Base-by-base conservation (phyloP, 257 asterid species). In the Nicotiana tabacum region DNA sequence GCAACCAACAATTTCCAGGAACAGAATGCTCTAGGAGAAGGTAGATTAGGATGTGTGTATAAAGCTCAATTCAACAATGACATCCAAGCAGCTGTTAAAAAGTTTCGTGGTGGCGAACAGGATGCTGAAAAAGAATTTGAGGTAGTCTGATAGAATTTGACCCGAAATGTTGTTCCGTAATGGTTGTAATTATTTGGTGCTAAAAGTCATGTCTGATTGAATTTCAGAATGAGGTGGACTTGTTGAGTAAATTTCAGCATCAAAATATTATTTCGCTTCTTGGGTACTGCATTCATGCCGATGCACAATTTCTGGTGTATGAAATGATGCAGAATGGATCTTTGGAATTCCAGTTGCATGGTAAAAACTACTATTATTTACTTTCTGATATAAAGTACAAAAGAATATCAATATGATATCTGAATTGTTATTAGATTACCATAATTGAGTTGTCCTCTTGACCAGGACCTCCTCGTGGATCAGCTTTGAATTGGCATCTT, bases 271-370 rank as follows among this genome's bases (percentile, higher is more conserved):
- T 94, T 81, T 85, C 92, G 58, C 98, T 96, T 53, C 89, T 96
- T 81, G 99, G 99, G 77, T 93, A 91, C 66, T 96, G 97, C 82
- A 83, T 90, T 77, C 92, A 90, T 39, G 93, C 89, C 2, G 94
- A 91, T 83, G 86, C 89, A 8, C 90, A 92, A 65, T 93, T 94
- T 89, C 86, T 96, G 88, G 91, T 94, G 55, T 96, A 94, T 78
- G 98, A 96, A 87, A 84, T 96, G 92, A 94, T 96, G 98, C 95
- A 90, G 91, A 90, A 91, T 35, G 94, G 98, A 8, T 92, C 98
- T 33, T 78, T 96, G 83, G 97, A 96, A 69, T 89, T 88, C 82
- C 94, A 88, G 74, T 89, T 96, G 90, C 99, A 94, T 78, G 98
- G 99, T 96, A 92, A 85, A 48, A 21, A 6, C 79, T 66, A 35